Base-by-base conservation (phyloP, 257 asterid species). In the Knoxia roxburghii region DNA sequence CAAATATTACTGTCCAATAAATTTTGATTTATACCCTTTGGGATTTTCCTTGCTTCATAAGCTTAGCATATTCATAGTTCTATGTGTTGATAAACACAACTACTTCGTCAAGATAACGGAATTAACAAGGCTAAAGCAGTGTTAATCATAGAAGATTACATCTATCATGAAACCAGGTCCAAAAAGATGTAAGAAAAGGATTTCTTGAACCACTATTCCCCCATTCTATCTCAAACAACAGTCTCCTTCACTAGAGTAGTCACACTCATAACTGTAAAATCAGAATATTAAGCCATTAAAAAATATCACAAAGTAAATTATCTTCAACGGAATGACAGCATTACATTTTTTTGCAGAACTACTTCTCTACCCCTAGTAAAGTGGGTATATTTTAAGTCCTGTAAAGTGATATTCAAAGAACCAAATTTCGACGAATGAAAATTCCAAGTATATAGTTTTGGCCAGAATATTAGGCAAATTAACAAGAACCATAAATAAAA, bases 41-140 rank as follows among this genome's bases (percentile, higher is more conserved):
- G 5, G 46, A 26, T 29, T 64, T 46, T 41, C 6, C 53, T 48
- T 17, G 37, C 41, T 64, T 64, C 57, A 9, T 46, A 29, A 29
- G 57, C 40, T 33, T 12, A 64, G 66, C 66, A 61, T 40, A 41
- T 21, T 13, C 62, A 53, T 7, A 48, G 37, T 21, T 59, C 27
- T 20, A 41, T 23, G 53, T 5, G 11, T 62, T 13, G 17, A 10
- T 21, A 30, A 58, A 33, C 45, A 58, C 64, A 58, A 58, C 2
- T 58, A 32, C 15, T 58, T 20, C 39, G 27, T 56, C 61, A 15
- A 17, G 6, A 58, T 57, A 30, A 7, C 10, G 41, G 15, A 56
- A 56, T 13, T 15, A 21, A 7, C 20, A 60, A 3, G 12, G 66
- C 49, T 23, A 7, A 61, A 20, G 49, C 27, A 35, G 46, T 61